Evolutionary conservation across 129 eudicot species (phyloP).

Genomic region (Calendula officinalis): DNA sequence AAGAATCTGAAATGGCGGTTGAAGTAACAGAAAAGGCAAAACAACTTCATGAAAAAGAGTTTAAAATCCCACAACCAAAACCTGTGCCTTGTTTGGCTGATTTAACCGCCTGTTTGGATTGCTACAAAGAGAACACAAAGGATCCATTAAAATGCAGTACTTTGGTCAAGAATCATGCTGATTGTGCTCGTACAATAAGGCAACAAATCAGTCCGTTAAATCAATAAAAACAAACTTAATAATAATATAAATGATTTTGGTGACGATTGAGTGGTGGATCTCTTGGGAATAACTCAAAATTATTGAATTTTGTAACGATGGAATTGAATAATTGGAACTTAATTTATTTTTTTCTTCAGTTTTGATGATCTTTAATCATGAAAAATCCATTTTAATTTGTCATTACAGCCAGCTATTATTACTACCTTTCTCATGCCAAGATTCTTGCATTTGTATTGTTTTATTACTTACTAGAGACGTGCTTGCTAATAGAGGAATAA

Average conservation of each 20-base stretch:
- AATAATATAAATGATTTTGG: constrained; percentile 25
- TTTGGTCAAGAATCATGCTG: constrained; percentile 52
- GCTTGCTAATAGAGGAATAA: too few species aligned
- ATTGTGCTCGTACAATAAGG: constrained; percentile 74
- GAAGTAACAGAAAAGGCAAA: constrained; percentile 84
- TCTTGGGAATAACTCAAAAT: constrained; percentile 26
- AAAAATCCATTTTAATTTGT: too few species aligned
- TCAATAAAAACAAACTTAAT: constrained; percentile 16
- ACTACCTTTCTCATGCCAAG: too few species aligned
- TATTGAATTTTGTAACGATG: constrained; percentile 8
- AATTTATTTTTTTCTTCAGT: constrained; percentile 4
- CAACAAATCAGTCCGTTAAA: constrained; percentile 42
- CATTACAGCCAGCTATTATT: too few species aligned
- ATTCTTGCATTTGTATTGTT: too few species aligned
- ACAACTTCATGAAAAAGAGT: constrained; percentile 91
- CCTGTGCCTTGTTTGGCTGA: constrained; percentile 68
- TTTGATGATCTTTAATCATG: too few species aligned
- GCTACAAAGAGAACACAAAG: constrained; percentile 68
- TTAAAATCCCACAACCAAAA: constrained; percentile 68
- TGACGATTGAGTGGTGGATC: constrained; percentile 10
- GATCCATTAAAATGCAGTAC: constrained; percentile 76
- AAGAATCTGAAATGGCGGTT: constrained; percentile 59
- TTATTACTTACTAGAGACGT: too few species aligned
- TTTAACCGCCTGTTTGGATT: constrained; percentile 62
- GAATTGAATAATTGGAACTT: constrained; percentile 18